A percentile compares a stretch with the other conserved stretches of the same genome.
phyloP scores from a whole-genome alignment of 2,329 filamentous ascomycete species.

The Reticulascus tulasneorum region DNA sequence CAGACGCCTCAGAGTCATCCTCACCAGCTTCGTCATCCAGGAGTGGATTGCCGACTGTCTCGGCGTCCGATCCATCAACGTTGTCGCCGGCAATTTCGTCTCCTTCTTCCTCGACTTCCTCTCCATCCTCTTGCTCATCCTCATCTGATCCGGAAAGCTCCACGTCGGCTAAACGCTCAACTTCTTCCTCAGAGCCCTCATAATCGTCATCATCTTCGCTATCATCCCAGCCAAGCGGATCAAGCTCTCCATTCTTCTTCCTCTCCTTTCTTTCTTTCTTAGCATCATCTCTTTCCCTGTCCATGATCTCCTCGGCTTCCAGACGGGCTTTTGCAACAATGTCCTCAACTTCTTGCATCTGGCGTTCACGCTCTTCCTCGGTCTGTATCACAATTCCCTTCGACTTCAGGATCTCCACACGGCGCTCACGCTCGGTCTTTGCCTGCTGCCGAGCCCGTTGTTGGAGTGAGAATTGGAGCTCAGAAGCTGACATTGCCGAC shows the following conservation, averaged over 20 bases:
- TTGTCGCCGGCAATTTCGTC: slow-evolving; percentile 29
- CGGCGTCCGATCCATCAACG: slow-evolving; percentile 25
- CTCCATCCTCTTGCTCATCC: slow-evolving; percentile 27
- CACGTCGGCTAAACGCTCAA: slow-evolving; percentile 33
- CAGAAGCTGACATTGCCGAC: slow-evolving; percentile 60
- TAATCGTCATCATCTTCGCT: slow-evolving; percentile 52
- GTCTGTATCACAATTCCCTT: slow-evolving; percentile 81
- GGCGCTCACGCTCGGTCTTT: slow-evolving; percentile 69
- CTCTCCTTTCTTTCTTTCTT: slow-evolving; percentile 57
- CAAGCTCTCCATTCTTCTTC: slow-evolving; percentile 38
- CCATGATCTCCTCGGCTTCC: slow-evolving; percentile 75
- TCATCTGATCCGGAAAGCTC: slow-evolving; percentile 43
- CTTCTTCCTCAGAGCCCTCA: slow-evolving; percentile 33
- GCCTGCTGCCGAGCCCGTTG: slow-evolving; percentile 77
- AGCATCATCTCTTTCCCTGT: slow-evolving; percentile 68
- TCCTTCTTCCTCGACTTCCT: slow-evolving; percentile 28
- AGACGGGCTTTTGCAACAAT: slow-evolving; percentile 78
- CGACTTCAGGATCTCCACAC: slow-evolving; percentile 70
- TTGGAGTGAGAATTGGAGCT: slow-evolving; percentile 66
- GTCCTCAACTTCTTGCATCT: slow-evolving; percentile 81
- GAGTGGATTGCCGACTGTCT: slow-evolving; percentile 25
- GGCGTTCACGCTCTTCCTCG: slow-evolving; percentile 77
- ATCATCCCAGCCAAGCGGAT: slow-evolving; percentile 53
- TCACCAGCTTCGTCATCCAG: slow-evolving; percentile 39
- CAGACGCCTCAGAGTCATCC: slow-evolving; percentile 28